phyloP scores from a whole-genome alignment of 108 stramenopile genomes.

The Aurantiochytrium sp. region DNA sequence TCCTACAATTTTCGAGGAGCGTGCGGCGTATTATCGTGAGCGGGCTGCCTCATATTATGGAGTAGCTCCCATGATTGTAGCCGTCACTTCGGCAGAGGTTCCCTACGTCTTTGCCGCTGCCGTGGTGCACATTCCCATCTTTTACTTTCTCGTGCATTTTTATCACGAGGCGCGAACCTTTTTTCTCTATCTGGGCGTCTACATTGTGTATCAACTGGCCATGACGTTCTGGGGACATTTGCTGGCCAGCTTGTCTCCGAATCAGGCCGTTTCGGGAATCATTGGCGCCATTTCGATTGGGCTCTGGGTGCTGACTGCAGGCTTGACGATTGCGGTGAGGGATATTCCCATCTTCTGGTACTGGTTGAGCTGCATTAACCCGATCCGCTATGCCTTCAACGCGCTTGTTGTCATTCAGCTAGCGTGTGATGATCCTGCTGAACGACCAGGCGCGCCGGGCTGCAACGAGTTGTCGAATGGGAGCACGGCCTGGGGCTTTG shows the following conservation, averaged over 20 bases:
- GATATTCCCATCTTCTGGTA: not conserved
- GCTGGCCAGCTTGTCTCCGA: not conserved
- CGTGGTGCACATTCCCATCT: not conserved
- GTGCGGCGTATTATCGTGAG: slow-evolving; percentile 53
- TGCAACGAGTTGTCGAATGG: not conserved
- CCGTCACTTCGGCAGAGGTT: not conserved
- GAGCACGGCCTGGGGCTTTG: not conserved
- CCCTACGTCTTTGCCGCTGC: not conserved
- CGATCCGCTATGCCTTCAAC: not conserved
- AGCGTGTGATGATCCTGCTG: not conserved
- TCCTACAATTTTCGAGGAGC: slow-evolving; percentile 42
- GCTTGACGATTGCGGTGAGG: not conserved
- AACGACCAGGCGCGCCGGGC: not conserved
- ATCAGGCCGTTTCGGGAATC: not conserved
- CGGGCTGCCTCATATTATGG: slow-evolving; percentile 41
- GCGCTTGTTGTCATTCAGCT: not conserved
- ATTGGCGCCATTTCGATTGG: not conserved
- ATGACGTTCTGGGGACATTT: slow-evolving; percentile 8
- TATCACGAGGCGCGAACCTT: not conserved
- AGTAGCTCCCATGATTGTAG: not conserved
- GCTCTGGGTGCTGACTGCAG: not conserved
- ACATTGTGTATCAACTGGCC: not conserved
- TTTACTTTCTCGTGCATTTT: not conserved
- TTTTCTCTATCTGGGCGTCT: not conserved
- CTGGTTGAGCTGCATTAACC: not conserved